These are phyloP conservation scores for Coemansia sp. DNA, from an alignment of 192 early-diverging fungal genomes.

Conservation along the genomic window DNA sequence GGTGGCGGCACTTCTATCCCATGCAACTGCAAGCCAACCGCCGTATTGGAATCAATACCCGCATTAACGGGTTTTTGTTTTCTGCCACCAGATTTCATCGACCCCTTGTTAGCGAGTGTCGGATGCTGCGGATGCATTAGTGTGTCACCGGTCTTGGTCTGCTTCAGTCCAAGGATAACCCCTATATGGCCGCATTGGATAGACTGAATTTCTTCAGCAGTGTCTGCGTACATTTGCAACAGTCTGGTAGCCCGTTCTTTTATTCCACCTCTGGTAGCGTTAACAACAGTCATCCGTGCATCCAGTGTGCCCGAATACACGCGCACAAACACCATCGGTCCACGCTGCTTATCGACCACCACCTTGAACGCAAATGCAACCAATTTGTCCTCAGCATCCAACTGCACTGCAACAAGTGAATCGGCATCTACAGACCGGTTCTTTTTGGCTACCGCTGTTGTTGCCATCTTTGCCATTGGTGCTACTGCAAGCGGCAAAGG, in stretches of 20 bases:
- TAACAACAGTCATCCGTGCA: constrained; percentile 67
- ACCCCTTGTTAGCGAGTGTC: constrained; percentile 6
- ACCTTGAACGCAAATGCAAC: constrained; percentile 96
- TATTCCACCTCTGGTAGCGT: constrained; percentile 58
- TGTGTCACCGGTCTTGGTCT: constrained; percentile 85
- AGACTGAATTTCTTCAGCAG: constrained; percentile 75
- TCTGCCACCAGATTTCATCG: not conserved
- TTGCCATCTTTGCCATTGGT: not conserved
- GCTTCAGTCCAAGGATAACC: constrained; percentile 78
- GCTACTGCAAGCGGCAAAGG: constrained; percentile 34
- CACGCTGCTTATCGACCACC: constrained; percentile 77
- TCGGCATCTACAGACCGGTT: not conserved
- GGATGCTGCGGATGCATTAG: constrained; percentile 62
- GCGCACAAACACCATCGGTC: constrained; percentile 86
- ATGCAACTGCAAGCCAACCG: constrained; percentile 59
- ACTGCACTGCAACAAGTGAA: constrained; percentile 17
- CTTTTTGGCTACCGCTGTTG: not conserved
- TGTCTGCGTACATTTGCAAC: constrained; percentile 90
- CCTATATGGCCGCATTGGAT: constrained; percentile 82
- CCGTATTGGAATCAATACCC: not conserved
- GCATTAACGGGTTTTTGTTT: not conserved
- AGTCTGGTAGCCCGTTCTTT: constrained; percentile 83
- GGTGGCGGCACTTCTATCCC: constrained; percentile 81
- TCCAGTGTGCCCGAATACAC: constrained; percentile 81
- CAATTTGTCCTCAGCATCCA: constrained; percentile 59